Conservation (phyloP, 176 grass and related monocot genomes). For the Eremochloa ophiuroides region DNA sequence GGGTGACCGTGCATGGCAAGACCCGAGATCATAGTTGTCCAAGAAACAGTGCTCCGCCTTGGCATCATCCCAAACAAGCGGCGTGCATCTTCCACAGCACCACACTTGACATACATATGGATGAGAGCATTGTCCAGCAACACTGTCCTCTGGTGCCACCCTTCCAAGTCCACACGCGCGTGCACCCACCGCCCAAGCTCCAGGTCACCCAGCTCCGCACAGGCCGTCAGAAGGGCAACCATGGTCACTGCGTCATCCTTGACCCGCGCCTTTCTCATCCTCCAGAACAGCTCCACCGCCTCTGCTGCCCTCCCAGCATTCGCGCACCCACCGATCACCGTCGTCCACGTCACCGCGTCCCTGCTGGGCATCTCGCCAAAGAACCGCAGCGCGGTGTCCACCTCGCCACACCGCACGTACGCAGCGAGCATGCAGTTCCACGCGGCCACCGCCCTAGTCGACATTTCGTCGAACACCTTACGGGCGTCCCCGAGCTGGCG, state of each 20-base stretch:
- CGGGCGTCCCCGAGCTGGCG: slow-evolving; percentile 11
- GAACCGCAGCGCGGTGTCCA: slow-evolving; percentile 30
- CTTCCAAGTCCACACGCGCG: slow-evolving; percentile 11
- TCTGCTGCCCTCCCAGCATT: slow-evolving; percentile 25
- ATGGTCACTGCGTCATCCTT: slow-evolving; percentile 47
- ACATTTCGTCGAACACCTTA: slow-evolving; percentile 59
- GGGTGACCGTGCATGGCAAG: slow-evolving; percentile 43
- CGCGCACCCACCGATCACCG: slow-evolving; percentile 51
- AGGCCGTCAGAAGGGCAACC: slow-evolving; percentile 46
- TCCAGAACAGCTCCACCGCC: slow-evolving; percentile 47
- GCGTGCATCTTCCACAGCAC: slow-evolving; percentile 42
- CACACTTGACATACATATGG: slow-evolving; percentile 62
- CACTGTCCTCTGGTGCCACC: neutral
- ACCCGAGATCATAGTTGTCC: slow-evolving; percentile 74
- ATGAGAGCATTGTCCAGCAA: slow-evolving; percentile 59
- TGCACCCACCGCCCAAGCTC: slow-evolving; percentile 65
- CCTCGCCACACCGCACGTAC: slow-evolving; percentile 29
- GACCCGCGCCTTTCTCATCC: slow-evolving; percentile 44
- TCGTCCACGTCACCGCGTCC: slow-evolving; percentile 56
- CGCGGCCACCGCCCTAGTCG: slow-evolving; percentile 1
- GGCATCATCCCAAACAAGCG: slow-evolving; percentile 55
- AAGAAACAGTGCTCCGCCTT: slow-evolving; percentile 50
- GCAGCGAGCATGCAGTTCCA: slow-evolving; percentile 70
- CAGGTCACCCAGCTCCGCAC: slow-evolving; percentile 44
- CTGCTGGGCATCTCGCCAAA: slow-evolving; percentile 47